Percentiles rank a stretch among this genome's conserved stretches.
Conservation (phyloP, 768 basidiomycete genomes). For the Lepiota brunneoincarnata region DNA sequence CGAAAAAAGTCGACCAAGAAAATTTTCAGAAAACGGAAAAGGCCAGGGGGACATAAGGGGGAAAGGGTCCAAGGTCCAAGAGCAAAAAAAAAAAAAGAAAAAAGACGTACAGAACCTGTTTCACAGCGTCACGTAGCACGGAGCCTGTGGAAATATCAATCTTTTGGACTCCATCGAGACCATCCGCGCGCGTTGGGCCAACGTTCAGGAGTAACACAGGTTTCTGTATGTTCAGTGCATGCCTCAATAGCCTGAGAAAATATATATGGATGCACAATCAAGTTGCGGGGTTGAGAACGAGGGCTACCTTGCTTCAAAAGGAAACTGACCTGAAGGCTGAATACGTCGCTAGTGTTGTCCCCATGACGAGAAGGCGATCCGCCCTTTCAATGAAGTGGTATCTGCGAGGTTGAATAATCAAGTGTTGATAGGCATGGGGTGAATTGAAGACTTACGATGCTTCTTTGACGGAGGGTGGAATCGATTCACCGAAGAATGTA, state of each 20-base stretch:
- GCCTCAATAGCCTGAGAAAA: constrained; percentile 65
- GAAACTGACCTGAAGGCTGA: constrained; percentile 77
- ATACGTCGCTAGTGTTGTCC: constrained; percentile 91
- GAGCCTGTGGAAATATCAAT: constrained; percentile 72
- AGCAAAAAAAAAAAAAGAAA: constrained; percentile 6
- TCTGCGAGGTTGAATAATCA: constrained; percentile 30
- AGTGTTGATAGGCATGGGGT: not conserved
- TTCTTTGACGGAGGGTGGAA: constrained; percentile 59
- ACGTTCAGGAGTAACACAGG: constrained; percentile 81
- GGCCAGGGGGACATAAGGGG: not conserved
- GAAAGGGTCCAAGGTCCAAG: too few species aligned
- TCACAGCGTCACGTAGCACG: constrained; percentile 69
- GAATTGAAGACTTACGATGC: constrained; percentile 55
- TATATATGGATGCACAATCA: constrained; percentile 4
- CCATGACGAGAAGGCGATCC: constrained; percentile 75
- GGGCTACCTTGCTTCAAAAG: not conserved
- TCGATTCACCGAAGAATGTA: constrained; percentile 90
- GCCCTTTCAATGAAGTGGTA: constrained; percentile 54
- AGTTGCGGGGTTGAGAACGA: not conserved
- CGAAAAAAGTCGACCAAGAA: not conserved
- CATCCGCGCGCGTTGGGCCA: constrained; percentile 87
- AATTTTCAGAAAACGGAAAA: too few species aligned
- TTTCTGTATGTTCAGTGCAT: constrained; percentile 71
- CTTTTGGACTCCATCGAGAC: constrained; percentile 65
- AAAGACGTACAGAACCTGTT: constrained; percentile 53